phyloP scores from a whole-genome alignment of 495 filamentous ascomycete genomes.

The Penicillium argentinense region DNA sequence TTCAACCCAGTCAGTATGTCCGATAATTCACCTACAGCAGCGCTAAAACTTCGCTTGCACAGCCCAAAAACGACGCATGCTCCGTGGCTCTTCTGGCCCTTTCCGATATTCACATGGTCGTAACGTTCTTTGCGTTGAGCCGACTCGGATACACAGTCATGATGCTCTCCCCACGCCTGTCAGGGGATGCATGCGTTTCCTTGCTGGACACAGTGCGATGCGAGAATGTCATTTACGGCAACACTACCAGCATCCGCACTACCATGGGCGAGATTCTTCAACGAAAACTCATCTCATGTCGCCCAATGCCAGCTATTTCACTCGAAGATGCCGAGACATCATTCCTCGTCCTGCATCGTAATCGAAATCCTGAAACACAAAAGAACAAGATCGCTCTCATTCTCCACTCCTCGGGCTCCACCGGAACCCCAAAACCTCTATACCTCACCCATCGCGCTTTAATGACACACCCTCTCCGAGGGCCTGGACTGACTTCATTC shows the following conservation, averaged over 20 bases:
- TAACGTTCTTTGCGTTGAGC: constrained; percentile 57
- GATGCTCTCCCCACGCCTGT: constrained; percentile 58
- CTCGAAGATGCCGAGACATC: constrained; percentile 22
- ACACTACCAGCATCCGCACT: constrained; percentile 37
- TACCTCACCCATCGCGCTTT: constrained; percentile 38
- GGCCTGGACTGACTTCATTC: constrained; percentile 46
- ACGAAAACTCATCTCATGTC: constrained; percentile 33
- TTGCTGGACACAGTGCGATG: constrained; percentile 49
- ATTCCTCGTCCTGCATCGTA: constrained; percentile 33
- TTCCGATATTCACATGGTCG: constrained; percentile 56
- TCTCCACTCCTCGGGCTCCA: constrained; percentile 59
- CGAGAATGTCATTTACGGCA: constrained; percentile 43
- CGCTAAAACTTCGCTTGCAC: no score
- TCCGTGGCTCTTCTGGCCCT: constrained; percentile 55
- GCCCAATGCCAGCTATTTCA: constrained; percentile 23
- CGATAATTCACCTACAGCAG: no score
- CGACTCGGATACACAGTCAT: constrained; percentile 58
- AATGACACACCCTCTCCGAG: constrained; percentile 38
- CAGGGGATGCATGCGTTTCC: constrained; percentile 50
- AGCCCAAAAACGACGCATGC: constrained; percentile 28
- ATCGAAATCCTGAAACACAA: constrained; percentile 22
- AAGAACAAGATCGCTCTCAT: constrained; percentile 44
- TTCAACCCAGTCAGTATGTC: constrained; percentile 32
- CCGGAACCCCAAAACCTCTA: constrained; percentile 56
- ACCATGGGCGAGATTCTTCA: constrained; percentile 44